Conservation (phyloP, 1,284 basidiomycete genomes). For the Trichosporon sp. region DNA sequence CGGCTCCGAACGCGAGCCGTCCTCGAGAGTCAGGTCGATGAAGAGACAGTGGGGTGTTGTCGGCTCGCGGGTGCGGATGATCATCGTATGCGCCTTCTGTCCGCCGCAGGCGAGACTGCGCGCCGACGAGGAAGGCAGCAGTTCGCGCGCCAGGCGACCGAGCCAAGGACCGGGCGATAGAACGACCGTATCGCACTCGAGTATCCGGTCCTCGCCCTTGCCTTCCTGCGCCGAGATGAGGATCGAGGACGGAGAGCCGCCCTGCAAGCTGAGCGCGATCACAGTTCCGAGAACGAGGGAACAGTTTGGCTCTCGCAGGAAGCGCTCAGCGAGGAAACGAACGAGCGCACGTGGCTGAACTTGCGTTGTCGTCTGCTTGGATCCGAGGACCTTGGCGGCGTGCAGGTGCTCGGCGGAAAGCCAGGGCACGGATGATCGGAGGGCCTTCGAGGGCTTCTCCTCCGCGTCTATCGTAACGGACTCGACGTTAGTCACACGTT, state of each 20-base stretch:
- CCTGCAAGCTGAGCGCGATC: slow-evolving; percentile 31
- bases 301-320: slow-evolving; percentile 43
- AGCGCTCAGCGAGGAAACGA: slow-evolving; percentile 67
- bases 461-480: slow-evolving; percentile 53
- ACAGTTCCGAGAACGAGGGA: slow-evolving; percentile 45
- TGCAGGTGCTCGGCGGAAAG: slow-evolving; percentile 45
- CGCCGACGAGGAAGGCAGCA: slow-evolving; percentile 60
- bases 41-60: slow-evolving; percentile 59
- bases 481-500: slow-evolving; percentile 27
- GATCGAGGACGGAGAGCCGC: slow-evolving; percentile 23
- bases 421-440: slow-evolving; percentile 49
- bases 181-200: slow-evolving; percentile 62
- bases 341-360: slow-evolving; percentile 64
- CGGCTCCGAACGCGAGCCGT: slow-evolving; percentile 56
- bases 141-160: slow-evolving; percentile 61
- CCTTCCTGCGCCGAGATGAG: slow-evolving; percentile 34
- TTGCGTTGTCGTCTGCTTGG: slow-evolving; percentile 51
- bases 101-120: slow-evolving; percentile 54
- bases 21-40: slow-evolving; percentile 61
- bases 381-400: slow-evolving; percentile 36
- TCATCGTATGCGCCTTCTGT: slow-evolving; percentile 60
- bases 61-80: slow-evolving; percentile 52
- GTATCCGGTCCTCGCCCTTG: slow-evolving; percentile 46
- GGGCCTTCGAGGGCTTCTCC: slow-evolving; percentile 33
- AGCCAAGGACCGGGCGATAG: slow-evolving; percentile 88